Base-by-base conservation (phyloP, 176 grass and related monocot genomes). In the Otatea glauca region DNA sequence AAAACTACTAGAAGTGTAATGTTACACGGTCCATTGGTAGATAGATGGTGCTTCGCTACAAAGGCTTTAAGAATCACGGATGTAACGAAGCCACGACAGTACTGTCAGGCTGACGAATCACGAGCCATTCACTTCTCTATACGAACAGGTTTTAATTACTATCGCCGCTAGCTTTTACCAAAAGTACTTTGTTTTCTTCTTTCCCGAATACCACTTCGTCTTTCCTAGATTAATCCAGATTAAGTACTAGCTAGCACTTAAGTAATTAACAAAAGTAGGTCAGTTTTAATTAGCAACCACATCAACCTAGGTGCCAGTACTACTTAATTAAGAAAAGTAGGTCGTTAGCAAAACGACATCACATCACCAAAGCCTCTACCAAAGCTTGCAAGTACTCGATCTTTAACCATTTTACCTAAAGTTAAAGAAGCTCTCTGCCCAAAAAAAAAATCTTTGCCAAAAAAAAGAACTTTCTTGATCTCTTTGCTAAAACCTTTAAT, bases 91-190 rank as follows among this genome's bases (percentile, higher is more conserved):
- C 68, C 25, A 23, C 27, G 27, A 16, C 47, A 34, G 47, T 51
- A 74, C 15, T 27, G 24, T 81, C 27, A 18, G 48, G 48, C 9
- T 27, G 20, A 48, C 48, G 23, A 53, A 69, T 81, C 78, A 81
- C 32, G 64, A 68, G 78, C 49, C 10, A 15, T 21, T 64, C 25
- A 32, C 25, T 29, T 63, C 24, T 64, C 61, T 0, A 0, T 0
- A 3, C 5, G 9, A 24, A 60, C 9, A 4, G 3, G 9, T 60
- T 23, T 60, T 32, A 16, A 64, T 76, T 76, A 76, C 51, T 23
- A 12, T 58, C 5, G 41, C 34, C 20, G 20, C 73, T 42, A 38
- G 61, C 27, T 65, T 16, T 65, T 34, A 34, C 62, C 62, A 16
- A 64, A 64, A 64, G 0, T 16, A 34, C 5, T 32, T 32, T 12